These are phyloP conservation scores for Cordyceps cateniannulata DNA, from an alignment of 2,329 filamentous ascomycete genomes.

Conservation along the genomic window DNA sequence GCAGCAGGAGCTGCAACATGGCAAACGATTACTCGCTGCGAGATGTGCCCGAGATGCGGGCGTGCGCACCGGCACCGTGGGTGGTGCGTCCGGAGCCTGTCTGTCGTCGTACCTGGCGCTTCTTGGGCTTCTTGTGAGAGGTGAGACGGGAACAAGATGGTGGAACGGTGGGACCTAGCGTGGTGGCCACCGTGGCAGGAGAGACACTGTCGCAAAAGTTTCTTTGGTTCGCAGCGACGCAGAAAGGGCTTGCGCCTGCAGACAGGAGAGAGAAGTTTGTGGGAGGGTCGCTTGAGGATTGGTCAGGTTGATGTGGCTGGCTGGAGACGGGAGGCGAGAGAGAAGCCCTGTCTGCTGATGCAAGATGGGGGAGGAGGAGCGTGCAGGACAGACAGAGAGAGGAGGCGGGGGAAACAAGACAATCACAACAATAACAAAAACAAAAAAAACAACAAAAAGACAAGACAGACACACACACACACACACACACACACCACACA, in stretches of 20 bases:
- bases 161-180: background rate
- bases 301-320: background rate
- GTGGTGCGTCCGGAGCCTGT: background rate
- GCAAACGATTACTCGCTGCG: background rate
- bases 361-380: background rate
- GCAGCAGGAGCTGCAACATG: background rate
- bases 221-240: slow-evolving; percentile 6
- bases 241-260: background rate
- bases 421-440: slow-evolving; percentile 2
- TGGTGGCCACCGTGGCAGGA: background rate
- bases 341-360: background rate
- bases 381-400: background rate
- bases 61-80: background rate
- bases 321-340: background rate
- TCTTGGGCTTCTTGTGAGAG: background rate
- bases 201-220: slow-evolving; percentile 9
- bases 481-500: background rate
- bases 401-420: slow-evolving; percentile 8
- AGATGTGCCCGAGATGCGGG: background rate
- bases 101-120: background rate
- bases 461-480: background rate
- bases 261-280: background rate
- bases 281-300: background rate
- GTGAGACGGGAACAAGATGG: background rate
- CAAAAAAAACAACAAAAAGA: slow-evolving; percentile 1